Evolutionary conservation across 805 yeast genomes (phyloP), one percentile per base, ranked within the genome.

Genomic region (Candida nitratophila): DNA sequence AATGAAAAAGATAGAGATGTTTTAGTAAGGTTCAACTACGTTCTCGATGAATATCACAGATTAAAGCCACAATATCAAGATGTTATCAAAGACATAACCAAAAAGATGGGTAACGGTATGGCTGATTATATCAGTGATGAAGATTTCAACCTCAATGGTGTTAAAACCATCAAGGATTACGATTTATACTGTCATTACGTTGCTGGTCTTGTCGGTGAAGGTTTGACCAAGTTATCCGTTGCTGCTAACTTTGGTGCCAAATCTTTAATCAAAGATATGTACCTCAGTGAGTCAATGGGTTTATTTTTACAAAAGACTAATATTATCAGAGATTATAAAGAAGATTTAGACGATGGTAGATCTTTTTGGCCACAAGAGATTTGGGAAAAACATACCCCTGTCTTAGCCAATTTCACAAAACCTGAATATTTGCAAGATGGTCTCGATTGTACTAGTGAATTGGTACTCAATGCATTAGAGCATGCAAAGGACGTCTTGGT

Each of bases 161-260:
- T 93, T 39, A 69, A 69, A 40, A 87, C 96, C 1, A 61, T 86
- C 38, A 70, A 75, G 48, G 98, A 89, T 59, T 93, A 85, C 61
- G 90, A 93, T 60, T 71, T 83, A 48, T 93, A 93, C 70, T 93
- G 99, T 66, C 90, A 90, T 66, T 87, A 90, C 58, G 99, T 93
- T 47, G 99, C 99, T 1, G 99, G 99, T 2, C 72, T 93, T 43
- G 98, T 93, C 35, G 99, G 99, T 45, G 96, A 89, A 59, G 99
- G 99, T 3, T 71, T 89, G 53, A 89, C 98, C 11, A 77, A 84
- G 49, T 70, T 93, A 64, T 78, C 88, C 55, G 83, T 86, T 17
- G 71, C 79, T 37, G 95, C 96, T 24, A 61, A 71, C 15, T 88
- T 86, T 58, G 85, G 86, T 34, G 76, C 79, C 44, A 60, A 69